Conservation (phyloP, 805 yeast species). For the Suhomyces sp. region DNA sequence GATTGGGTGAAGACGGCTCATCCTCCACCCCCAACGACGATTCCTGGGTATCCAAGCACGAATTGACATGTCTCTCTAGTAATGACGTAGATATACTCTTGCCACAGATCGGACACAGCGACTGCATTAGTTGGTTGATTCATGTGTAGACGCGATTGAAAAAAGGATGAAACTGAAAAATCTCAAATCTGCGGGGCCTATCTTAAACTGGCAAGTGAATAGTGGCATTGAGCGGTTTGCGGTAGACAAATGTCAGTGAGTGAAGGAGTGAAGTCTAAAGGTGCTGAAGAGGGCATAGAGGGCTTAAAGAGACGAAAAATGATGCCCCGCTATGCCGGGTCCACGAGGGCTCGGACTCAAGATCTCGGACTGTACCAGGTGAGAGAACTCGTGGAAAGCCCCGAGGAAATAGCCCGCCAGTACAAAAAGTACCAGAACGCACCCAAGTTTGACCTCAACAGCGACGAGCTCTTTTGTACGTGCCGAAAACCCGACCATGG, state of each 20-base stretch:
- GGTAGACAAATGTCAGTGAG: not conserved
- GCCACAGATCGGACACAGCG: constrained; percentile 37
- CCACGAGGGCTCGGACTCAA: not conserved
- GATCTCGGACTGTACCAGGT: not conserved
- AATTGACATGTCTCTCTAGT: constrained; percentile 40
- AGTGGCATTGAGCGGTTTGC: not conserved
- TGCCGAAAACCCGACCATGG: constrained; percentile 80
- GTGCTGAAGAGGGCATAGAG: not conserved
- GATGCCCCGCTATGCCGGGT: not conserved
- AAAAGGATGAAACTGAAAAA: not conserved
- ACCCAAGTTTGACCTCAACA: constrained; percentile 43
- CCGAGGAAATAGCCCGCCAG: constrained; percentile 34
- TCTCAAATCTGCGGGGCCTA: not conserved
- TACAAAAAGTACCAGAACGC: constrained; percentile 33
- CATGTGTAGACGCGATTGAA: not conserved
- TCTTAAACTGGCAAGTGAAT: not conserved
- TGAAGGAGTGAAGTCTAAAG: not conserved
- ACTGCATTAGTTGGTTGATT: constrained; percentile 1
- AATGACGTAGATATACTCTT: constrained; percentile 19
- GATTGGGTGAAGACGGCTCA: not conserved
- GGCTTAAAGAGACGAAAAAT: not conserved
- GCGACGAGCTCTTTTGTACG: constrained; percentile 70
- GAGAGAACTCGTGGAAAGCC: constrained; percentile 5
- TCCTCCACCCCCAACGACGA: not conserved
- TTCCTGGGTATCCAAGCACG: constrained; percentile 35